A percentile compares a stretch with the other conserved stretches of the same genome.
Conservation (phyloP, 2,329 filamentous ascomycete genomes). For the Curvularia lunata region DNA sequence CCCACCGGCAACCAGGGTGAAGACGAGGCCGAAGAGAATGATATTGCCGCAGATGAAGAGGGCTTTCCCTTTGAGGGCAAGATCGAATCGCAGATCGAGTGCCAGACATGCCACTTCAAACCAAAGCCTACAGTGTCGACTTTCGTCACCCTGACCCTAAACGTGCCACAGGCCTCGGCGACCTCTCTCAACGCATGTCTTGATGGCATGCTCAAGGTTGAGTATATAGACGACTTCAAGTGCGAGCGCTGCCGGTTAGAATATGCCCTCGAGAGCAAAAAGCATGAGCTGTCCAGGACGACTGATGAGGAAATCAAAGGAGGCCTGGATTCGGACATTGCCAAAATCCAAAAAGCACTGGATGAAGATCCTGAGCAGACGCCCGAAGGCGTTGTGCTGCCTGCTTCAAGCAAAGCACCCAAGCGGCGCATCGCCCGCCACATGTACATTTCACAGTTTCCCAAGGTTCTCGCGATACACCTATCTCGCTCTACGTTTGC, state of each 20-base stretch:
- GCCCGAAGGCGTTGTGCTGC: slow-evolving; percentile 74
- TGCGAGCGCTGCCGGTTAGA: slow-evolving; percentile 91
- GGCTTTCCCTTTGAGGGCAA: slow-evolving; percentile 92
- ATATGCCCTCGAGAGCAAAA: slow-evolving; percentile 72
- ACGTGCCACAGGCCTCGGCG: slow-evolving; percentile 80
- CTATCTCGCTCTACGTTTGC: slow-evolving; percentile 94
- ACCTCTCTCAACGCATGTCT: slow-evolving; percentile 88
- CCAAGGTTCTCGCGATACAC: slow-evolving; percentile 89
- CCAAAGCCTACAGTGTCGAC: slow-evolving; percentile 82
- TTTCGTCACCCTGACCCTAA: slow-evolving; percentile 90
- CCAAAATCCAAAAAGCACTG: slow-evolving; percentile 71
- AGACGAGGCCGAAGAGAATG: slow-evolving; percentile 30
- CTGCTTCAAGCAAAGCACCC: slow-evolving; percentile 75
- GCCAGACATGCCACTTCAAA: slow-evolving; percentile 85
- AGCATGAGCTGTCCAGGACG: slow-evolving; percentile 62
- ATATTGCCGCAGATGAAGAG: slow-evolving; percentile 57
- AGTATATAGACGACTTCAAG: slow-evolving; percentile 95
- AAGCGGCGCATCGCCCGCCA: slow-evolving; percentile 85
- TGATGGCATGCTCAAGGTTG: slow-evolving; percentile 90
- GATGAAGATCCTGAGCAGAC: slow-evolving; percentile 80
- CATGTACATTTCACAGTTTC: slow-evolving; percentile 84
- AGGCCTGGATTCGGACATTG: slow-evolving; percentile 64
- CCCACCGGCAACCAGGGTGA: slow-evolving; percentile 43
- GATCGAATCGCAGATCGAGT: slow-evolving; percentile 94
- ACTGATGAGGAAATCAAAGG: slow-evolving; percentile 48